phyloP scores from a whole-genome alignment of 2,329 filamentous ascomycete genomes.

The Penicillium oxalicum region DNA sequence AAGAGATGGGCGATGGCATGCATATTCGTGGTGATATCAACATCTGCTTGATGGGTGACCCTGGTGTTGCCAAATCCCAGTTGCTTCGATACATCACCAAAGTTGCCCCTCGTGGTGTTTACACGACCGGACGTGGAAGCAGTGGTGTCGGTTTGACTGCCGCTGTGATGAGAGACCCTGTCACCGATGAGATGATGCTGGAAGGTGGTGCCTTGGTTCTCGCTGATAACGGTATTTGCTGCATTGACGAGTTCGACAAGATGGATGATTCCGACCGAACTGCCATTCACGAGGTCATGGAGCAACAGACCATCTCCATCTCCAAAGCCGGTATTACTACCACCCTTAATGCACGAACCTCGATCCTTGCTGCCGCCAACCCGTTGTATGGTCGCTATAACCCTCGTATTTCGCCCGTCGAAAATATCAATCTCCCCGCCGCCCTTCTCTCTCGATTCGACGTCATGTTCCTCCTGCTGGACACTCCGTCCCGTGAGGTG shows the following conservation, averaged over 20 bases:
- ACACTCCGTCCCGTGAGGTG: constrained; percentile 80
- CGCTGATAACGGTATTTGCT: constrained; percentile 76
- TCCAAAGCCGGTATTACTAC: constrained; percentile 94
- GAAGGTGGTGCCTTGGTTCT: constrained; percentile 74
- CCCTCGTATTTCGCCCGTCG: constrained; percentile 90
- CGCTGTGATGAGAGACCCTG: constrained; percentile 73
- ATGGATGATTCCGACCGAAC: constrained; percentile 75
- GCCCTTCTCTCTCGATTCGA: constrained; percentile 96
- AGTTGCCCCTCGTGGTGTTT: constrained; percentile 86
- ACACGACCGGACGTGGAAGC: constrained; percentile 75
- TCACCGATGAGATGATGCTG: constrained; percentile 71
- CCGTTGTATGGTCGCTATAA: constrained; percentile 98
- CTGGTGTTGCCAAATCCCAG: constrained; percentile 98
- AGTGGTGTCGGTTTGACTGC: constrained; percentile 77
- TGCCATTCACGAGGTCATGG: constrained; percentile 82
- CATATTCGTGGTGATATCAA: constrained; percentile 98
- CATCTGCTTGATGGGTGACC: constrained; percentile 97
- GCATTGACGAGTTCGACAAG: constrained; percentile 81
- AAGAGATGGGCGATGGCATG: constrained; percentile 97
- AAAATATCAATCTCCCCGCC: constrained; percentile 99
- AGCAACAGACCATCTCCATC: constrained; percentile 78
- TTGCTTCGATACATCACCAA: constrained; percentile 97
- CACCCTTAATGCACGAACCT: constrained; percentile 90
- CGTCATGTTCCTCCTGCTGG: constrained; percentile 90
- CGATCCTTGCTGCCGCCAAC: constrained; percentile 92